Conservation (phyloP, 2,329 filamentous ascomycete genomes). For the Verticillium albo-atrum region DNA sequence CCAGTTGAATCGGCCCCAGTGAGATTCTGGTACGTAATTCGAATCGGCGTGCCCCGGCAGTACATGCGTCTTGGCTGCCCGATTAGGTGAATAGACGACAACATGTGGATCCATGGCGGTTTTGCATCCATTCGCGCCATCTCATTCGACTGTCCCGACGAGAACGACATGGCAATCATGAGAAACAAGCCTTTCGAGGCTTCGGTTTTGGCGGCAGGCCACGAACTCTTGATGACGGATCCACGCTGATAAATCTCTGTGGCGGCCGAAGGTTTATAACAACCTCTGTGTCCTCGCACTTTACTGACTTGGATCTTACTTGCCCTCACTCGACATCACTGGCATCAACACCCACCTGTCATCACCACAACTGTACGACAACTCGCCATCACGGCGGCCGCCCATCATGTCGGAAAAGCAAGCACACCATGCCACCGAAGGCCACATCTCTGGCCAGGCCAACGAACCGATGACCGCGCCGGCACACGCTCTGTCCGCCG, state of each 20-base stretch:
- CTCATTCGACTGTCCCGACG: neutral
- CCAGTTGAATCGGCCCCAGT: neutral
- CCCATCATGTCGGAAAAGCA: constrained; percentile 1
- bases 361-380: neutral
- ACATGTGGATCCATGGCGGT: neutral
- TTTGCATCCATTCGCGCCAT: neutral
- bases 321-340: neutral
- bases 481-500: constrained; percentile 49
- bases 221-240: neutral
- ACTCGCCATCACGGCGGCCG: neutral
- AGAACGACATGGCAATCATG: neutral
- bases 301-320: neutral
- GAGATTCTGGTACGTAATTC: neutral
- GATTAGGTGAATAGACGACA: neutral
- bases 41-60: neutral
- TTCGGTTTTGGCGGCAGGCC: neutral
- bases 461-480: constrained; percentile 39
- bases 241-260: neutral
- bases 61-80: neutral
- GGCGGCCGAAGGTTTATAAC: neutral
- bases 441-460: constrained; percentile 1
- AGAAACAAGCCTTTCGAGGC: neutral
- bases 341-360: neutral
- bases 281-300: neutral
- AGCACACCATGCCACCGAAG: neutral